Base-by-base conservation (phyloP, 1,284 basidiomycete genomes). In the Volvariella surrecta region DNA sequence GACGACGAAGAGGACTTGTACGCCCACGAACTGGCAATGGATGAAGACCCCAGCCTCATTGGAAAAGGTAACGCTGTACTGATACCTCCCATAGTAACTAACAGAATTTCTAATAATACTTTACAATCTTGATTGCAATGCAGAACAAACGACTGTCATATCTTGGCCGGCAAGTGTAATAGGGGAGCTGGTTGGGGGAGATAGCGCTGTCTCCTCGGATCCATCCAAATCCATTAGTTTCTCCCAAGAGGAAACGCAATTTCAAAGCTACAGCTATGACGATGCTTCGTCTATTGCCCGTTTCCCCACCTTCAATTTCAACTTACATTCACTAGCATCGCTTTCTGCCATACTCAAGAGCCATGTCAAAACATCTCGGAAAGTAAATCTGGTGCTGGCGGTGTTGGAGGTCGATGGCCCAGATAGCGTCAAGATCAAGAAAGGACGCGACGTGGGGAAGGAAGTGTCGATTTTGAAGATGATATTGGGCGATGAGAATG, bases 331-430 rank as follows among this genome's bases (percentile, higher is more conserved):
- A 0, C 57, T 86, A 15, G 68, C 73, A 0, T 59, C 73, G 2
- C 60, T 85, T 2, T 61, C 67, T 4, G 52, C 61, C 1, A 58
- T 74, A 3, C 50, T 53, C 4, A 58, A 54, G 37, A 53, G 51
- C 15, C 50, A 54, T 18, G 48, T 51, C 11, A 63, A 53, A 41
- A 58, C 54, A 16, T 57, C 64, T 11, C 49, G 50, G 13, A 83
- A 77, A 50, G 67, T 79, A 7, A 73, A 67, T 34, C 49, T 82
- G 3, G 64, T 89, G 4, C 66, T 80, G 3, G 83, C 79, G 2
- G 70, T 74, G 1, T 62, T 89, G 38, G 85, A 89, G 57, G 70
- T 83, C 11, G 83, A 87, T 39, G 84, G 83, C 0, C 85, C 83
- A 1, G 78, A 82, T 48, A 63, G 63, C 2, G 71, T 89, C 24